Evolutionary conservation across 2,329 filamentous ascomycete species (phyloP).

Genomic region (Whalleya microplaca): DNA sequence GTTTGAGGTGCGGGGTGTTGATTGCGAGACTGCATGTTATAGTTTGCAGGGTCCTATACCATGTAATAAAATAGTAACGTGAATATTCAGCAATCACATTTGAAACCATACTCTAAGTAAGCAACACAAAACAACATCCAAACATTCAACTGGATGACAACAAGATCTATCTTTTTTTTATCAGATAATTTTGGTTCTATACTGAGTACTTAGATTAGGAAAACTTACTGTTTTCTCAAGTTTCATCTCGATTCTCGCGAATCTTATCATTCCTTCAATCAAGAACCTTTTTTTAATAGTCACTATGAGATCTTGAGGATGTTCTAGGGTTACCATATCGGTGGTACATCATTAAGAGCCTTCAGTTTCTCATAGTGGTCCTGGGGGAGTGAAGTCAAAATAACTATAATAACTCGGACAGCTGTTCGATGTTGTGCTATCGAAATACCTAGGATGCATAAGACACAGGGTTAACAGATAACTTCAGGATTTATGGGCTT

Average conservation of each 20-base stretch:
- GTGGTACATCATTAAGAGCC: not conserved
- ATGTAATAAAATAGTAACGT: too few species aligned
- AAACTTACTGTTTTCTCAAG: too few species aligned
- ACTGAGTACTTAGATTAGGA: too few species aligned
- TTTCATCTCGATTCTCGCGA: too few species aligned
- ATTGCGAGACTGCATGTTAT: not conserved
- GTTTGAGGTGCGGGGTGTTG: not conserved
- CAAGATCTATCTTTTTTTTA: too few species aligned
- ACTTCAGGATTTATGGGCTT: conserved; percentile 9
- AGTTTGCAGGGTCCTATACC: too few species aligned
- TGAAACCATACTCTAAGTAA: too few species aligned
- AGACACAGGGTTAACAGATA: conserved; percentile 16
- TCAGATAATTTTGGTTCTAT: too few species aligned
- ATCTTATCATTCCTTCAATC: too few species aligned
- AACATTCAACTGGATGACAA: too few species aligned
- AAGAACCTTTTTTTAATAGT: conserved; percentile 5
- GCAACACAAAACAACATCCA: too few species aligned
- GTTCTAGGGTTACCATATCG: conserved; percentile 10
- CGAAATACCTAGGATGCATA: conserved; percentile 9
- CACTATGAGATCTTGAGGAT: conserved; percentile 1
- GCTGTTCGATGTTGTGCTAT: not conserved
- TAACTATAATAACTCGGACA: conserved; percentile 16
- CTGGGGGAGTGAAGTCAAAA: conserved; percentile 12
- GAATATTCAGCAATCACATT: too few species aligned
- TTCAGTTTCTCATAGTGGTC: conserved; percentile 7